Evolutionary conservation across 73 alveolate species (phyloP).

Genomic region (Paramecium primaurelia): DNA sequence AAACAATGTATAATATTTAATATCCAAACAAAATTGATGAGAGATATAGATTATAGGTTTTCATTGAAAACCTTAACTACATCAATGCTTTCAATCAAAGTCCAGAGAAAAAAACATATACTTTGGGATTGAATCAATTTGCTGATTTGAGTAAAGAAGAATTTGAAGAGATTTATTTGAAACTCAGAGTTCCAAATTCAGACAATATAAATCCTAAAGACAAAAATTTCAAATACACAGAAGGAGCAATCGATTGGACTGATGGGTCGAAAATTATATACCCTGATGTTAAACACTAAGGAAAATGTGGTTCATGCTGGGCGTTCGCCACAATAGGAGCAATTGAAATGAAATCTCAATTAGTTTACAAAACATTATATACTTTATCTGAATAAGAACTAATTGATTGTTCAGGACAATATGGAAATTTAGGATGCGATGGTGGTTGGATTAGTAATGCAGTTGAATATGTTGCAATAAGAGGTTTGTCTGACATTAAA

Average conservation of each 20-base stretch:
- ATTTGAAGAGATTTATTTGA: background rate
- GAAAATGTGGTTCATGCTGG: constrained; percentile 61
- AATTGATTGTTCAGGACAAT: constrained; percentile 76
- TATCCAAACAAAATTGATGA: background rate
- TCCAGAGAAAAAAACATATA: background rate
- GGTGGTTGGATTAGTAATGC: constrained; percentile 79
- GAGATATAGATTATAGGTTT: background rate
- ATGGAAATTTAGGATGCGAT: constrained; percentile 74
- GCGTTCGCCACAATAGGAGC: constrained; percentile 71
- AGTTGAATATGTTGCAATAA: constrained; percentile 56
- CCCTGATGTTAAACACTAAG: constrained; percentile 36
- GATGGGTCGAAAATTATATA: background rate
- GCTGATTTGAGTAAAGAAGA: background rate
- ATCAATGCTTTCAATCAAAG: background rate
- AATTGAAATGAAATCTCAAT: constrained; percentile 38
- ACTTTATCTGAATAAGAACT: constrained; percentile 64
- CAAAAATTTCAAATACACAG: background rate
- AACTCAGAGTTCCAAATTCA: background rate
- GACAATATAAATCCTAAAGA: background rate
- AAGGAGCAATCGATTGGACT: background rate
- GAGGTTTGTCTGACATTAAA: constrained; percentile 47
- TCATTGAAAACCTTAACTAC: background rate
- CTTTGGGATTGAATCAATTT: background rate
- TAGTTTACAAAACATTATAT: background rate
- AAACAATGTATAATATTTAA: background rate